phyloP scores from a whole-genome alignment of 805 yeast species.

The Nakazawaea anatomiae region DNA sequence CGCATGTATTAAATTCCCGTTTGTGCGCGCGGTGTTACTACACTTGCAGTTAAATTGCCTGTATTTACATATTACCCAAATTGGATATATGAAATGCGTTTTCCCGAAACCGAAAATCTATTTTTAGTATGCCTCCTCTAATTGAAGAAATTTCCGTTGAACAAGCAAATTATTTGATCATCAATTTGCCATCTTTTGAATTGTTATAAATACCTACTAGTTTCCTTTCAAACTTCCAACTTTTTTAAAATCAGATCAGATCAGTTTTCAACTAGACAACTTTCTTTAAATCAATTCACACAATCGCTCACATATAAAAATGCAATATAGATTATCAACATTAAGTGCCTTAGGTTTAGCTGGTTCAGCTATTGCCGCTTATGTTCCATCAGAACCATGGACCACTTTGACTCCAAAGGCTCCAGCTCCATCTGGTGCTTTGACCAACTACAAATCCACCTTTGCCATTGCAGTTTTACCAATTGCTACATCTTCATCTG shows the following conservation, averaged over 20 bases:
- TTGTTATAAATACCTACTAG: background rate
- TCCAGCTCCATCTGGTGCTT: conserved; percentile 44
- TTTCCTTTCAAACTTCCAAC: no score
- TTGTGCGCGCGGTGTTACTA: background rate
- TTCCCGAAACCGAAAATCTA: conserved; percentile 1
- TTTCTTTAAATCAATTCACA: background rate
- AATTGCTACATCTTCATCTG: conserved; percentile 31
- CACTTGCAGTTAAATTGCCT: conserved; percentile 15
- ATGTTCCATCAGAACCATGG: conserved; percentile 64
- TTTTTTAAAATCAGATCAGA: no score
- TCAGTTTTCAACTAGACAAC: no score
- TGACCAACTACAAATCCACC: conserved; percentile 46
- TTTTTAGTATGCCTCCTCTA: conserved; percentile 1
- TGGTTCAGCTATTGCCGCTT: conserved; percentile 51
- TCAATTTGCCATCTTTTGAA: no score
- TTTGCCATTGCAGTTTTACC: conserved; percentile 70
- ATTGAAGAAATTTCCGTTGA: no score
- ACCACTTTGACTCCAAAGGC: conserved; percentile 64
- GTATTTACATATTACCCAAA: conserved; percentile 16
- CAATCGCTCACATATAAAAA: conserved; percentile 15
- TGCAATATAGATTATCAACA: conserved; percentile 37
- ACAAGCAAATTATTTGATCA: no score
- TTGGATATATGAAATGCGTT: conserved; percentile 6
- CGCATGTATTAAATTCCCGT: background rate
- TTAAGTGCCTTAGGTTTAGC: conserved; percentile 36